These are phyloP conservation scores for Aethionema arabicum DNA, from an alignment of 345 rosid genomes.

Conservation along the genomic window DNA sequence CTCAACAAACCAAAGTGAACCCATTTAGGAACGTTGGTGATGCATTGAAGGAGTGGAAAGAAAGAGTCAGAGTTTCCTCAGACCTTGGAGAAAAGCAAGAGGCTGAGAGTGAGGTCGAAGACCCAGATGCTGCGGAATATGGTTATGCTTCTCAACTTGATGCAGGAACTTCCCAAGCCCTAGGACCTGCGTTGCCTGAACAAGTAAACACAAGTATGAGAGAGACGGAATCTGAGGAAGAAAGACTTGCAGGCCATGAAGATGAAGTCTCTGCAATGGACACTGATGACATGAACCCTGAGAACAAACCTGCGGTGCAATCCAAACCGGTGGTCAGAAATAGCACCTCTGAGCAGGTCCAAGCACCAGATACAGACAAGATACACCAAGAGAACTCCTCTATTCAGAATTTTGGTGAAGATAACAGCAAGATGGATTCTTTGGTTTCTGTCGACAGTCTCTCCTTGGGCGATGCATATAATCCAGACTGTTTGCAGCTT, in stretches of 20 bases:
- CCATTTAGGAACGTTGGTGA: conserved; percentile 81
- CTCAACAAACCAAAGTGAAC: conserved; percentile 57
- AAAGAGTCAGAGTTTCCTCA: conserved; percentile 67
- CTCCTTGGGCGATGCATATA: conserved; percentile 39
- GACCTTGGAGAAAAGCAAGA: conserved; percentile 59
- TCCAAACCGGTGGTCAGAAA: conserved; percentile 36
- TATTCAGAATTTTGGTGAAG: conserved; percentile 34
- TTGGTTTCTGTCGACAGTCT: conserved; percentile 54
- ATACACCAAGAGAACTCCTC: conserved; percentile 38
- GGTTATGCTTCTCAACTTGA: conserved; percentile 73
- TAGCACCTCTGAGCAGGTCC: conserved; percentile 44
- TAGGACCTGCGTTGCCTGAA: conserved; percentile 88
- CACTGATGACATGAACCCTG: conserved; percentile 51
- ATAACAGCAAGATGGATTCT: conserved; percentile 44
- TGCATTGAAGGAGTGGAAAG: conserved; percentile 94
- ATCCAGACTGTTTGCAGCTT: conserved; percentile 48
- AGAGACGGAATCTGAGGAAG: conserved; percentile 49
- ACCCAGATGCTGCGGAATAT: conserved; percentile 70
- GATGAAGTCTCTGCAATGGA: conserved; percentile 64
- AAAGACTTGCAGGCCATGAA: conserved; percentile 38
- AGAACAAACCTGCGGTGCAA: conserved; percentile 40
- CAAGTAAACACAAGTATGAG: conserved; percentile 59
- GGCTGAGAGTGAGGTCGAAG: conserved; percentile 58
- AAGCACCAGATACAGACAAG: conserved; percentile 42
- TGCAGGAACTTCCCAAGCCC: conserved; percentile 75